These are phyloP conservation scores for Vararia minispora DNA, from an alignment of 768 basidiomycete species.

Conservation along the genomic window DNA sequence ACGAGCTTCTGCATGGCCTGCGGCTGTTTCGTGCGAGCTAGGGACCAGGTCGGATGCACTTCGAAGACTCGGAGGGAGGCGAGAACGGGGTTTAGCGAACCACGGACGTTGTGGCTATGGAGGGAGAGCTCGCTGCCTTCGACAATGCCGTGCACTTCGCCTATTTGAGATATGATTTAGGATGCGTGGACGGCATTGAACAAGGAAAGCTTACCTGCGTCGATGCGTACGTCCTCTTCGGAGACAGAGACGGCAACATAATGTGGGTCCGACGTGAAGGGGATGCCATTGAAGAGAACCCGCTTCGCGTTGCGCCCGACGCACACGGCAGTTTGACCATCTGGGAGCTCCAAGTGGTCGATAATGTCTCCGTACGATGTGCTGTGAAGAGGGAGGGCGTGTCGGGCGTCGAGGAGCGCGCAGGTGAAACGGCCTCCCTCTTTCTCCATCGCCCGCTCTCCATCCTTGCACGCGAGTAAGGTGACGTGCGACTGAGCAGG, in stretches of 20 bases:
- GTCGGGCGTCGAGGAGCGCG: constrained; percentile 37
- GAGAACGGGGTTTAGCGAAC: constrained; percentile 43
- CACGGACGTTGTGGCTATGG: constrained; percentile 50
- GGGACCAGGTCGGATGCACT: constrained; percentile 48
- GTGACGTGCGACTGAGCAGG: constrained; percentile 34
- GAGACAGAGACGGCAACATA: constrained; percentile 31
- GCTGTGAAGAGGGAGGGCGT: constrained; percentile 38
- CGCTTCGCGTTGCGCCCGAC: constrained; percentile 37
- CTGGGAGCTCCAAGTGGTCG: constrained; percentile 29
- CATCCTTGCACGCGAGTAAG: constrained; percentile 45
- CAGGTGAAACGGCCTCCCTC: constrained; percentile 53
- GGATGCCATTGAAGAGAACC: constrained; percentile 42
- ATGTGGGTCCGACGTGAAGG: constrained; percentile 39
- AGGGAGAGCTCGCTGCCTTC: constrained; percentile 51
- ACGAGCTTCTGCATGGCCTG: constrained; percentile 19
- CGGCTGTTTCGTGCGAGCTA: constrained; percentile 30
- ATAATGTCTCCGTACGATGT: constrained; percentile 40
- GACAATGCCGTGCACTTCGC: constrained; percentile 52
- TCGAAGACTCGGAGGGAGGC: constrained; percentile 40
- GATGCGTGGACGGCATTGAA: no score
- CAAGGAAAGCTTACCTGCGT: no score
- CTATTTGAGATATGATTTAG: no score
- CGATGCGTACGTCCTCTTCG: constrained; percentile 35
- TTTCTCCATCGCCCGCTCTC: constrained; percentile 48
- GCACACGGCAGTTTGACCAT: constrained; percentile 38